Evolutionary conservation across 495 filamentous ascomycete species (phyloP), one percentile per base, ranked within the genome.

Genomic region (Chaetomium tenue): DNA sequence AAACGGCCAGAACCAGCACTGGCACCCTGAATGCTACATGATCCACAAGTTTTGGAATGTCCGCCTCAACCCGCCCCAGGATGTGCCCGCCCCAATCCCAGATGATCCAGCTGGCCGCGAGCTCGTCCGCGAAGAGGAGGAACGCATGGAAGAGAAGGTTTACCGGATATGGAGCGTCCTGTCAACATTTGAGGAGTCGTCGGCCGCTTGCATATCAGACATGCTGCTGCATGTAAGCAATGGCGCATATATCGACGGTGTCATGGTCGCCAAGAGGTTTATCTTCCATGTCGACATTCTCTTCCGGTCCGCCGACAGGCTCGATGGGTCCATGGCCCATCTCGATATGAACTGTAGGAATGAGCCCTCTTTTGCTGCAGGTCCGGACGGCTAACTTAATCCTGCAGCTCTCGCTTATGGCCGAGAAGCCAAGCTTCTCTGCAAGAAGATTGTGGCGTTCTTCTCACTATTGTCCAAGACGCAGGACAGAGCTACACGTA

Each of bases 31-130:
- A 74, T 99, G 95, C 76, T 99, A 99, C 75, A 99, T 98, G 94
- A 99, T 99, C 50, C 95, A 99, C 76, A 99, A 99, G 73, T 99
- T 98, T 78, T 99, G 95, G 95, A 99, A 97, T 73, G 95, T 99
- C 46, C 87, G 93, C 26, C 83, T 99, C 16, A 80, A 78, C 15
- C 76, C 79, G 6, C 77, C 78, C 25, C 75, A 76, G 33, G 75
- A 82, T 52, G 68, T 72, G 13, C 71, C 78, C 33, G 71, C 80
- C 37, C 81, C 87, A 50, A 79, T 80, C 25, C 84, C 89, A 67
- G 89, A 89, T 12, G 90, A 88, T 39, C 86, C 89, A 37, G 86
- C 89, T 62, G 84, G 90, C 61, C 88, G 95, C 20, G 87, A 88
- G 47, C 78, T 79, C 13, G 89, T 98, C 44, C 86, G 90, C 26